Evolutionary conservation across 352 stramenopile genomes (phyloP).

Genomic region (Phytophthora uliginosa): DNA sequence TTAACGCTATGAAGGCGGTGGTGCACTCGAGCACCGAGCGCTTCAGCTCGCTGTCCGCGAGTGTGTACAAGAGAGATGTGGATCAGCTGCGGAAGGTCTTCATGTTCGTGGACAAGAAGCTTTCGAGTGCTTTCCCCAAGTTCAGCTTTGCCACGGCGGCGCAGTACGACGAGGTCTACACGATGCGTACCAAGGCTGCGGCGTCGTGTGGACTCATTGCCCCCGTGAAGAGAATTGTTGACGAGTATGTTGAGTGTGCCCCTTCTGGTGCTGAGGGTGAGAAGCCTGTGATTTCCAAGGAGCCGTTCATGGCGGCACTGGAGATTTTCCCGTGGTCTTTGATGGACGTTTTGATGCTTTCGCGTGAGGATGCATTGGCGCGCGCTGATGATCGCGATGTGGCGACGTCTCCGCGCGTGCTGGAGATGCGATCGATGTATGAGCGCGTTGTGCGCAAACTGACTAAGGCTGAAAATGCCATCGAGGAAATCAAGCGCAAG

Average conservation of each 20-base stretch:
- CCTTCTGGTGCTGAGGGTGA: constrained; percentile 24
- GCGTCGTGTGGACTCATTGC: constrained; percentile 59
- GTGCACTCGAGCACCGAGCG: constrained; percentile 70
- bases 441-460: constrained; percentile 45
- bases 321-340: constrained; percentile 71
- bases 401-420: constrained; percentile 49
- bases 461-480: constrained; percentile 24
- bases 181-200: constrained; percentile 69
- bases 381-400: constrained; percentile 53
- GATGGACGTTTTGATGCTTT: constrained; percentile 62
- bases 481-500: constrained; percentile 26
- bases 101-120: constrained; percentile 65
- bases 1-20: constrained; percentile 70
- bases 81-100: constrained; percentile 69
- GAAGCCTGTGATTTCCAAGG: constrained; percentile 39
- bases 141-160: constrained; percentile 48
- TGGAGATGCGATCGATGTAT: constrained; percentile 57
- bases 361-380: constrained; percentile 47
- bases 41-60: constrained; percentile 57
- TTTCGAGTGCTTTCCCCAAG: constrained; percentile 63
- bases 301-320: constrained; percentile 52
- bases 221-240: constrained; percentile 59
- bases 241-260: constrained; percentile 64
- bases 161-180: constrained; percentile 69
- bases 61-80: constrained; percentile 47